Percentiles rank a stretch among this genome's conserved stretches.
Conservation (phyloP, 2,329 filamentous ascomycete species). For the Xylariaceae sp. region DNA sequence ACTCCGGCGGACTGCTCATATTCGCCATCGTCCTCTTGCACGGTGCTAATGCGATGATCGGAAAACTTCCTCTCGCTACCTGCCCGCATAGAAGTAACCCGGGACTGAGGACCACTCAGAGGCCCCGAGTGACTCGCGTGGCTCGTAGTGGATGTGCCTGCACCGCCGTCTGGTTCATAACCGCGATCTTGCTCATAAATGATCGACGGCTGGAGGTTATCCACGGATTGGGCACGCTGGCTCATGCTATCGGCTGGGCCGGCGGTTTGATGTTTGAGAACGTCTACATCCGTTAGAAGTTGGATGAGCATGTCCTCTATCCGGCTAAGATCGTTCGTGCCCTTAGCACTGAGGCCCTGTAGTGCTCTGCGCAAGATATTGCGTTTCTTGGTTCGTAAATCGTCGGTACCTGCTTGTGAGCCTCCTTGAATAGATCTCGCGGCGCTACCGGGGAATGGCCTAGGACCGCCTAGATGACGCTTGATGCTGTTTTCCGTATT, state of each 20-base stretch:
- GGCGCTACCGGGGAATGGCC: constrained; percentile 67
- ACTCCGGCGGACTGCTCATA: constrained; percentile 40
- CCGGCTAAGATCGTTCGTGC: constrained; percentile 76
- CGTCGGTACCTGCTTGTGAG: constrained; percentile 54
- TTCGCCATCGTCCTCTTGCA: constrained; percentile 77
- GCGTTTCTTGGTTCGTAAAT: constrained; percentile 69
- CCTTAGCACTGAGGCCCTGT: constrained; percentile 82
- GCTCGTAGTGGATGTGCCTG: constrained; percentile 67
- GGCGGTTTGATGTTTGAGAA: constrained; percentile 59
- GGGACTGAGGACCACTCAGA: constrained; percentile 55
- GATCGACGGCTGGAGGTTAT: constrained; percentile 57
- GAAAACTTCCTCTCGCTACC: constrained; percentile 54
- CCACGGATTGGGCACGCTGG: constrained; percentile 59
- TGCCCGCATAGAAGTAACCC: constrained; percentile 40
- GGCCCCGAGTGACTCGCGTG: constrained; percentile 71
- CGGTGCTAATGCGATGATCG: constrained; percentile 83
- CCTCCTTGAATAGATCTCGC: constrained; percentile 54
- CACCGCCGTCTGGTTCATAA: constrained; percentile 78
- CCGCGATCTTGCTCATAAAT: constrained; percentile 65
- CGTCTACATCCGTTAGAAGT: constrained; percentile 86
- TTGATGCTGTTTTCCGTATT: constrained; percentile 82
- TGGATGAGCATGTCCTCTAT: constrained; percentile 92
- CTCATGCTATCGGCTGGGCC: constrained; percentile 31
- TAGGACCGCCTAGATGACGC: constrained; percentile 75
- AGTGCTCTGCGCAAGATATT: constrained; percentile 94